Conservation (phyloP, 2,329 filamentous ascomycete species). For the Colletotrichum acutatum region DNA sequence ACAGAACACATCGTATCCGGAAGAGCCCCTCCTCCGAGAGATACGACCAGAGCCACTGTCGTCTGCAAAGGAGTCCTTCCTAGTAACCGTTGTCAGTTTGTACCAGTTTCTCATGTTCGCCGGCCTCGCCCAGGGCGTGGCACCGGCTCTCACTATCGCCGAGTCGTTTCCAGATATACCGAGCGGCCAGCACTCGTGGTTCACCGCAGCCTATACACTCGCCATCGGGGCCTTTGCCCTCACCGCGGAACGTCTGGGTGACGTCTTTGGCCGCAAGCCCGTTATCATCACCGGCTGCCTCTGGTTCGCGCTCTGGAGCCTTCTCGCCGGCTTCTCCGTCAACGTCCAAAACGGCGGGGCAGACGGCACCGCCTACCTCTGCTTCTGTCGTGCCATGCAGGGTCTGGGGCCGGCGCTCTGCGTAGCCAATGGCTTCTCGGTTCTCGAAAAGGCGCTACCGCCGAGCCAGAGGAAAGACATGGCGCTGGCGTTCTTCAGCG, state of each 20-base stretch:
- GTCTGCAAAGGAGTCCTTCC: not conserved
- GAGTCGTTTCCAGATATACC: not conserved
- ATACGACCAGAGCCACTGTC: not conserved
- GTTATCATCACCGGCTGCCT: constrained; percentile 63
- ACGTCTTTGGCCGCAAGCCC: constrained; percentile 66
- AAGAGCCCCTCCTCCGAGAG: not conserved
- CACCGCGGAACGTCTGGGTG: constrained; percentile 65
- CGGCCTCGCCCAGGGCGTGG: constrained; percentile 2
- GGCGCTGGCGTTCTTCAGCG: constrained; percentile 49
- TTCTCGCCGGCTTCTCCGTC: constrained; percentile 57
- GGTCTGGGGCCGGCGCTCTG: constrained; percentile 65
- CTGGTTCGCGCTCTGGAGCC: constrained; percentile 66
- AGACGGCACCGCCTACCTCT: constrained; percentile 54
- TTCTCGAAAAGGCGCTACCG: constrained; percentile 63
- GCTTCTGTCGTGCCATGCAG: constrained; percentile 60
- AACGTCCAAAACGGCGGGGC: constrained; percentile 9
- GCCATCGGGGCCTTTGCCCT: constrained; percentile 68
- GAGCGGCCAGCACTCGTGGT: constrained; percentile 62
- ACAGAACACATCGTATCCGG: not conserved
- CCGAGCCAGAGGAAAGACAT: constrained; percentile 47
- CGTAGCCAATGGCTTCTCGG: constrained; percentile 66
- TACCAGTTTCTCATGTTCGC: constrained; percentile 14
- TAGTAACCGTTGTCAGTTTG: not conserved
- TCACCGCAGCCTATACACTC: constrained; percentile 67
- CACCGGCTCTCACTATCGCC: constrained; percentile 1